Conservation (phyloP, 768 basidiomycete genomes). For the Lactifluus piperatus region DNA sequence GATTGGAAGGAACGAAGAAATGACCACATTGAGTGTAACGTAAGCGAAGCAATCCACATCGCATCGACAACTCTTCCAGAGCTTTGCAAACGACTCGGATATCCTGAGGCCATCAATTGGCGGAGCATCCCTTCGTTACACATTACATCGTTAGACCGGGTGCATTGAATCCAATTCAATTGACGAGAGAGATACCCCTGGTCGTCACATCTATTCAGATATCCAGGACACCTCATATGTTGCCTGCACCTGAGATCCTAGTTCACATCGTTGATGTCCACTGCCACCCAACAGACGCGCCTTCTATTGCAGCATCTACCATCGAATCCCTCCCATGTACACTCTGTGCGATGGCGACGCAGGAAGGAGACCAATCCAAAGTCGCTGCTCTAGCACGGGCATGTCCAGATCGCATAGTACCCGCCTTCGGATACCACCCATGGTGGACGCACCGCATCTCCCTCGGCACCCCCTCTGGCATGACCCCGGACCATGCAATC, state of each 20-base stretch:
- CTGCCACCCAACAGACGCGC: constrained; percentile 81
- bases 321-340: constrained; percentile 54
- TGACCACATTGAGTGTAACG: not conserved
- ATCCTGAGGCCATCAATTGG: not conserved
- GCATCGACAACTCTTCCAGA: too few species aligned
- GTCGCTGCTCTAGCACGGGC: constrained; percentile 56
- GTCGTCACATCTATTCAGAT: not conserved
- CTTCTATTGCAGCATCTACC: constrained; percentile 34
- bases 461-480: constrained; percentile 25
- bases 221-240: not conserved
- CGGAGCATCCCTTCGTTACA: not conserved
- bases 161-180: too few species aligned
- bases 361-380: constrained; percentile 54
- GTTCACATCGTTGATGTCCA: constrained; percentile 78
- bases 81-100: too few species aligned
- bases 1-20: not conserved
- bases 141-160: not conserved
- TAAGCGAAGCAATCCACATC: not conserved
- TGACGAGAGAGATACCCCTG: not conserved
- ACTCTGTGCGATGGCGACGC: constrained; percentile 78
- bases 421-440: constrained; percentile 92
- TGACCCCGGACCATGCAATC: constrained; percentile 36
- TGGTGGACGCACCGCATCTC: constrained; percentile 86
- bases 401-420: constrained; percentile 63
- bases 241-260: constrained; percentile 37